Conservation (phyloP, 257 asterid genomes). For the Plantago elongata region DNA sequence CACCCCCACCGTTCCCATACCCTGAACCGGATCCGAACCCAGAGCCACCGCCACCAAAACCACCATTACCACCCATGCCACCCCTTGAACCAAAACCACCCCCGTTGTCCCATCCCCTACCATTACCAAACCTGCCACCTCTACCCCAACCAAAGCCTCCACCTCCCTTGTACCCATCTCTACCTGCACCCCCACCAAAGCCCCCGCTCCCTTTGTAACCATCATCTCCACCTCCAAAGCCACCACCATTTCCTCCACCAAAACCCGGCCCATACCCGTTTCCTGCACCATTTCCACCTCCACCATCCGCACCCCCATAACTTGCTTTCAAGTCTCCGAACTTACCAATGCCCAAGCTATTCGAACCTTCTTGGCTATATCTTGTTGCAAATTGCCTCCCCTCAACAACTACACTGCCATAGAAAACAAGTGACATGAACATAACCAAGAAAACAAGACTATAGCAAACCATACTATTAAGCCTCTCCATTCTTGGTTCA, state of each 20-base stretch:
- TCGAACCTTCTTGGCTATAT: conserved; percentile 8
- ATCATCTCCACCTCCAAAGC: background rate
- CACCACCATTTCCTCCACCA: conserved; percentile 5
- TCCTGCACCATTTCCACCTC: conserved; percentile 22
- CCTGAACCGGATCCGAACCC: conserved; percentile 18
- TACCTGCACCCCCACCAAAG: conserved; percentile 13
- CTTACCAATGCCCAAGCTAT: conserved; percentile 14
- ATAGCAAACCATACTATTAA: background rate
- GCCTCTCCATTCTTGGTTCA: conserved; percentile 15
- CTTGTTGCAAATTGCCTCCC: conserved; percentile 4
- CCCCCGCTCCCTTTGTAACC: background rate
- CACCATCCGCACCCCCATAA: conserved; percentile 19
- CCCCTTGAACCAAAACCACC: conserved; percentile 18
- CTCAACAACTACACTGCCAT: conserved; percentile 16
- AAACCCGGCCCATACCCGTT: background rate
- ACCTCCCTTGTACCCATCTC: conserved; percentile 13
- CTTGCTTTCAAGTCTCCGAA: conserved; percentile 15
- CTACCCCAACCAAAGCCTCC: conserved; percentile 21
- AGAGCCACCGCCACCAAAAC: conserved; percentile 7
- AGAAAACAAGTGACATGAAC: conserved; percentile 19
- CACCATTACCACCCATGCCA: conserved; percentile 21
- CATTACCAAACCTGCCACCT: background rate
- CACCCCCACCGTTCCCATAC: background rate
- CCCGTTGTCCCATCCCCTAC: conserved; percentile 10
- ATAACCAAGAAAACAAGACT: conserved; percentile 22